Evolutionary conservation across 495 filamentous ascomycete genomes (phyloP).

Genomic region (Talaromyces borbonicus): DNA sequence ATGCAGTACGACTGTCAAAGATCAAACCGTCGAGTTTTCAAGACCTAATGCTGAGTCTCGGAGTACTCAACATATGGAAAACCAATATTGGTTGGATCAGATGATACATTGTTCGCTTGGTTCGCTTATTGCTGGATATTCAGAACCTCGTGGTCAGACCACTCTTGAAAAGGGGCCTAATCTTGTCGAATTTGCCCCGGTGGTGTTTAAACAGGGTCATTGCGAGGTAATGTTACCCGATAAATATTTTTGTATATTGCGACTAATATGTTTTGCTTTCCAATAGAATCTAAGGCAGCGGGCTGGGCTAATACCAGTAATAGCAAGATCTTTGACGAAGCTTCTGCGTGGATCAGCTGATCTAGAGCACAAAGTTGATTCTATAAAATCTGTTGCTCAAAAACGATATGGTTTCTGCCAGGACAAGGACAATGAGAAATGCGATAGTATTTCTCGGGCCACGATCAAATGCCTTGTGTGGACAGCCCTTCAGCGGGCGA

Average conservation of each 20-base stretch:
- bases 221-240: slow-evolving; percentile 17
- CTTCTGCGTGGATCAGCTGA: slow-evolving; percentile 15
- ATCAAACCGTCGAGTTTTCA: no score
- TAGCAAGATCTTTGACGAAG: slow-evolving; percentile 25
- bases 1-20: no score
- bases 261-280: slow-evolving; percentile 5
- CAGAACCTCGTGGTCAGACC: slow-evolving; percentile 1
- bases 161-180: slow-evolving; percentile 9
- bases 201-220: slow-evolving; percentile 27
- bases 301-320: slow-evolving; percentile 21
- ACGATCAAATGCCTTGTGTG: slow-evolving; percentile 1
- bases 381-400: background rate
- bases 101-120: slow-evolving; percentile 22
- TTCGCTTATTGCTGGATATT: slow-evolving; percentile 11
- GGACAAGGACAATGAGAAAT: background rate
- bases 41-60: no score
- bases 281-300: slow-evolving; percentile 31
- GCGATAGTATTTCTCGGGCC: background rate
- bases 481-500: slow-evolving; percentile 4
- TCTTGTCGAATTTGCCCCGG: slow-evolving; percentile 23
- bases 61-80: no score
- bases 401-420: background rate
- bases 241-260: no score
- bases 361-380: background rate
- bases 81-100: no score